Conservation (phyloP, 495 filamentous ascomycete species). For the Collariella sp. region DNA sequence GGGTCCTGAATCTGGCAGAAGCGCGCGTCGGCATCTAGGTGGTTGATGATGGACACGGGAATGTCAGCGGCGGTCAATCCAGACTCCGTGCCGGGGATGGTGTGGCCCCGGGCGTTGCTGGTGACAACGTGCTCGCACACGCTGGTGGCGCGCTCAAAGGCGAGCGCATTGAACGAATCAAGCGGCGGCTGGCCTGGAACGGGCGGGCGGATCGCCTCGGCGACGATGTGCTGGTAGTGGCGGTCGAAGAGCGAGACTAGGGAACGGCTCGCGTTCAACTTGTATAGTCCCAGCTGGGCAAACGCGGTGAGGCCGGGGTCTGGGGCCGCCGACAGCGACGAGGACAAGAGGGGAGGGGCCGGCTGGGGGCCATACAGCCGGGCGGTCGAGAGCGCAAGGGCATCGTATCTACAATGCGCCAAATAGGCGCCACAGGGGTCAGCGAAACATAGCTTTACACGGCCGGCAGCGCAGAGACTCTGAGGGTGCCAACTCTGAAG, state of each 20-base stretch:
- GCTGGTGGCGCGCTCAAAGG: slow-evolving; percentile 36
- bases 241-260: slow-evolving; percentile 55
- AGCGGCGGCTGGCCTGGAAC: too few relatives aligned
- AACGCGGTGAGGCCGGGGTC: slow-evolving; percentile 58
- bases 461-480: too few relatives aligned
- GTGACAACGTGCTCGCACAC: slow-evolving; percentile 41
- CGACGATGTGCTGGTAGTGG: slow-evolving; percentile 51
- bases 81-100: slow-evolving; percentile 6
- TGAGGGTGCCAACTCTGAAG: too few relatives aligned
- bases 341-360: slow-evolving; percentile 9
- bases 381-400: slow-evolving; percentile 20
- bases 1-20: slow-evolving; percentile 41
- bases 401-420: slow-evolving; percentile 12
- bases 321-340: slow-evolving; percentile 25
- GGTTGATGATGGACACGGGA: slow-evolving; percentile 38
- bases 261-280: slow-evolving; percentile 44
- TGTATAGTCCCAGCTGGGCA: slow-evolving; percentile 51
- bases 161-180: slow-evolving; percentile 38
- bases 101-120: slow-evolving; percentile 18
- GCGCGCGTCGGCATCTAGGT: slow-evolving; percentile 42
- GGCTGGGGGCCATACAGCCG: not conserved
- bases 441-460: not conserved
- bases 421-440: not conserved
- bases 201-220: slow-evolving; percentile 52
- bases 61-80: slow-evolving; percentile 24